A percentile compares a stretch with the other conserved stretches of the same genome.
These are phyloP conservation scores for Daedalea quercina DNA, from an alignment of 768 basidiomycete genomes.

Conservation along the genomic window DNA sequence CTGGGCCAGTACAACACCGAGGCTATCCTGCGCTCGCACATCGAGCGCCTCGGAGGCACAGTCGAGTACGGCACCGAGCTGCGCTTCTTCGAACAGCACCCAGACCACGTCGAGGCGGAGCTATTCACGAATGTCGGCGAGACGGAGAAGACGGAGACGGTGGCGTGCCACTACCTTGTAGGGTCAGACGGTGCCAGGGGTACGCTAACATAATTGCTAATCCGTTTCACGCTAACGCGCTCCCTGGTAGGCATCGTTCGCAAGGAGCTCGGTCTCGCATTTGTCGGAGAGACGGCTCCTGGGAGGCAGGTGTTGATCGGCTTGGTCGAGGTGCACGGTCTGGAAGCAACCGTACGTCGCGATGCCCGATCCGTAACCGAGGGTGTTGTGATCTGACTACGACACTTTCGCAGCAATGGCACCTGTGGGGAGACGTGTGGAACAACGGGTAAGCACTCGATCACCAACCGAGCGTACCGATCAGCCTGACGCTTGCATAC, in stretches of 20 bases:
- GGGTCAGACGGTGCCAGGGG: constrained; percentile 36
- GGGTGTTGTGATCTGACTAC: too few relatives aligned
- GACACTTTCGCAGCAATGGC: too few relatives aligned
- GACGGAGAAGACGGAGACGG: constrained; percentile 19
- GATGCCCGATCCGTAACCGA: background rate
- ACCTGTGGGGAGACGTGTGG: background rate
- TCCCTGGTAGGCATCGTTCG: constrained; percentile 26
- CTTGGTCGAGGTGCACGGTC: background rate
- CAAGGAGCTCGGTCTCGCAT: constrained; percentile 33
- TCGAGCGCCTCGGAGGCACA: constrained; percentile 3
- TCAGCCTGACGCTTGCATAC: background rate
- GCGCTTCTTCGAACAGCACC: constrained; percentile 16
- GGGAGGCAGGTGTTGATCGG: background rate
- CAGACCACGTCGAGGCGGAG: constrained; percentile 24
- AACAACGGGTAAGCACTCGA: background rate
- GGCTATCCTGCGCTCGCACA: constrained; percentile 9
- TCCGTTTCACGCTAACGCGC: too few relatives aligned
- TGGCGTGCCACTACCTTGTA: constrained; percentile 27
- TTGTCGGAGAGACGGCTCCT: constrained; percentile 31
- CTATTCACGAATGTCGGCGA: constrained; percentile 17
- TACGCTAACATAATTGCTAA: background rate
- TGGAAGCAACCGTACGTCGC: background rate
- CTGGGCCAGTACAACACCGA: constrained; percentile 14
- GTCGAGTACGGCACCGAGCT: constrained; percentile 12
- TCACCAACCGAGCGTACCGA: too few relatives aligned